Evolutionary conservation across 495 filamentous ascomycete species (phyloP).

Genomic region (Xylaria acuta): DNA sequence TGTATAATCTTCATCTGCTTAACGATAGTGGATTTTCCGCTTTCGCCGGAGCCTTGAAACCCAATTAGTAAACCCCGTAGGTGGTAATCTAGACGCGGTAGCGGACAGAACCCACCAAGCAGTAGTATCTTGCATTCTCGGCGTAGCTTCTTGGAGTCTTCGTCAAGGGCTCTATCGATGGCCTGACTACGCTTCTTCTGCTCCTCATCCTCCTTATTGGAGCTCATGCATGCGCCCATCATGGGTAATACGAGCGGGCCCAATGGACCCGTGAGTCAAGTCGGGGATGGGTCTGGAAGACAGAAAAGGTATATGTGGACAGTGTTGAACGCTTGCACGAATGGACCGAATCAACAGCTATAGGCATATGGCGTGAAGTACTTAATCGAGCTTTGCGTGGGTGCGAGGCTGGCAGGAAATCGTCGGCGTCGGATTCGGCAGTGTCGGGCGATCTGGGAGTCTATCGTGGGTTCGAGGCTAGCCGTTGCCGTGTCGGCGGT

Average conservation of each 20-base stretch:
- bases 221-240: constrained; percentile 94
- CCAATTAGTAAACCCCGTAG: constrained; percentile 20
- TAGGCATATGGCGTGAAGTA: constrained; percentile 10
- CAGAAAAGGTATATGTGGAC: background rate
- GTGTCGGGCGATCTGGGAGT: background rate
- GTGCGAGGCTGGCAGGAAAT: constrained; percentile 1
- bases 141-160: constrained; percentile 86
- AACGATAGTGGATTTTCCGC: constrained; percentile 98
- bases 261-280: constrained; percentile 15
- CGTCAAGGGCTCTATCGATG: constrained; percentile 91
- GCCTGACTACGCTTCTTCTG: constrained; percentile 92
- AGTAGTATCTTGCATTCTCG: constrained; percentile 98
- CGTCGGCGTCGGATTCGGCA: constrained; percentile 4
- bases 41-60: constrained; percentile 87
- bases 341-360: constrained; percentile 12
- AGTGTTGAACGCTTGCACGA: background rate
- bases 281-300: background rate
- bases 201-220: constrained; percentile 79
- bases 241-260: constrained; percentile 37
- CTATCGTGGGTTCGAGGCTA: background rate
- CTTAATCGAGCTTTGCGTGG: background rate
- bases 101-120: constrained; percentile 67
- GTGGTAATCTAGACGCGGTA: background rate
- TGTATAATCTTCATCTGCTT: constrained; percentile 99
- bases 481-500: background rate